A percentile compares a stretch with the other conserved stretches of the same genome.
These are phyloP conservation scores for Pseudopyricularia cyperi DNA, from an alignment of 2,329 filamentous ascomycete genomes.

Conservation along the genomic window DNA sequence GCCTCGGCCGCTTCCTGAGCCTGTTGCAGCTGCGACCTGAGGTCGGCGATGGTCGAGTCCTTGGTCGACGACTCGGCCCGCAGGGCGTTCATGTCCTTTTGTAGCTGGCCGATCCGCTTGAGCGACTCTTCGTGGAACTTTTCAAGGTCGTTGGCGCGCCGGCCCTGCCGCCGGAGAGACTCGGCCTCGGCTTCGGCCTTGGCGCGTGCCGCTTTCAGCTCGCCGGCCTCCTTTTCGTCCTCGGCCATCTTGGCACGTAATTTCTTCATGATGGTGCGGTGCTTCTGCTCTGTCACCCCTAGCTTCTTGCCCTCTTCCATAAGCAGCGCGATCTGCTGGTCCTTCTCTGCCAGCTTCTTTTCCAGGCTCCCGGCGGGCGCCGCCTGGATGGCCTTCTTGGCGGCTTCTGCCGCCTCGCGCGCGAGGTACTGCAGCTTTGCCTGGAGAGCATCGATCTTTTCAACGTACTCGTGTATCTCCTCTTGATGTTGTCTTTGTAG, in stretches of 20 bases:
- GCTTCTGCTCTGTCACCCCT: conserved; percentile 74
- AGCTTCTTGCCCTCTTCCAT: conserved; percentile 89
- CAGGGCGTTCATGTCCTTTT: conserved; percentile 35
- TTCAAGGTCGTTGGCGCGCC: conserved; percentile 38
- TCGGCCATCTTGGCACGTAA: conserved; percentile 53
- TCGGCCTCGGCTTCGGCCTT: conserved; percentile 39
- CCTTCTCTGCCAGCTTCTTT: conserved; percentile 75
- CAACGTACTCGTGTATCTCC: conserved; percentile 71
- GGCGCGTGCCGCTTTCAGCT: conserved; percentile 45
- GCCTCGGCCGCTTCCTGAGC: conserved; percentile 54
- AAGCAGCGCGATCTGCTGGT: conserved; percentile 76
- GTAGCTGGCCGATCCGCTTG: conserved; percentile 44
- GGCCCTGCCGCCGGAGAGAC: conserved; percentile 30
- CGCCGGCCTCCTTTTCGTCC: conserved; percentile 50
- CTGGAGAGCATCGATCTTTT: conserved; percentile 84
- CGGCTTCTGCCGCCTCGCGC: conserved; percentile 63
- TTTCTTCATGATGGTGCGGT: conserved; percentile 72
- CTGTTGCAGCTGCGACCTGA: conserved; percentile 57
- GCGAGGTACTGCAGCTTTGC: conserved; percentile 83
- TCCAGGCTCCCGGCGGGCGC: conserved; percentile 54
- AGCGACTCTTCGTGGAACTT: conserved; percentile 39
- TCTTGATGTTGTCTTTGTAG: conserved; percentile 52
- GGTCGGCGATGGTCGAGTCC: conserved; percentile 50
- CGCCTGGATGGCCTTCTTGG: conserved; percentile 52
- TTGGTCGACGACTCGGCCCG: conserved; percentile 50